phyloP scores from a whole-genome alignment of 495 filamentous ascomycete species.

The Aspergillus nidulans region DNA sequence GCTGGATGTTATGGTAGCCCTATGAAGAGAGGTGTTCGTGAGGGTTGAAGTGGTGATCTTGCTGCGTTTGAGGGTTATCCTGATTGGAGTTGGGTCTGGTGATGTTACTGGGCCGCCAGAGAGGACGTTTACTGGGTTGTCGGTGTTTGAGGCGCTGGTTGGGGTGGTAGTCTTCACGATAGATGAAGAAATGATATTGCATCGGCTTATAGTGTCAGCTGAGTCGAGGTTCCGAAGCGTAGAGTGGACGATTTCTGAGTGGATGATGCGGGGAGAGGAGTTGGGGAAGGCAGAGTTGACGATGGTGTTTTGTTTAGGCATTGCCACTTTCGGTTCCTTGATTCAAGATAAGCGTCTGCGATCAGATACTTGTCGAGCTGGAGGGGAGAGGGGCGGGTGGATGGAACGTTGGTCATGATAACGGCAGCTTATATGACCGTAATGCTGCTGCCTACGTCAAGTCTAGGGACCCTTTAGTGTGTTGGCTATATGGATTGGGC shows the following conservation, averaged over 20 bases:
- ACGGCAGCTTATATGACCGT: background rate
- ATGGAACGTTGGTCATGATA: background rate
- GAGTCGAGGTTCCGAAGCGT: constrained; percentile 17
- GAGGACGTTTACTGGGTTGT: background rate
- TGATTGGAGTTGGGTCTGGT: background rate
- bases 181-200: background rate
- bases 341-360: background rate
- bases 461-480: background rate
- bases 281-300: constrained; percentile 4
- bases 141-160: too few species aligned
- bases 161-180: background rate
- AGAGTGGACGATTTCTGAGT: constrained; percentile 18
- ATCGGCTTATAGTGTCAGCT: constrained; percentile 13
- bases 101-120: background rate
- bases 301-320: constrained; percentile 4
- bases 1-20: constrained; percentile 17
- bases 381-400: background rate
- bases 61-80: constrained; percentile 18
- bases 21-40: constrained; percentile 12
- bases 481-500: background rate
- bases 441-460: background rate
- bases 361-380: too few species aligned
- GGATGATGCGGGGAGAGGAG: constrained; percentile 15
- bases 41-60: constrained; percentile 20
- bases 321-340: constrained; percentile 1